phyloP scores from a whole-genome alignment of 257 asterid species.

The Solanum virginianum region DNA sequence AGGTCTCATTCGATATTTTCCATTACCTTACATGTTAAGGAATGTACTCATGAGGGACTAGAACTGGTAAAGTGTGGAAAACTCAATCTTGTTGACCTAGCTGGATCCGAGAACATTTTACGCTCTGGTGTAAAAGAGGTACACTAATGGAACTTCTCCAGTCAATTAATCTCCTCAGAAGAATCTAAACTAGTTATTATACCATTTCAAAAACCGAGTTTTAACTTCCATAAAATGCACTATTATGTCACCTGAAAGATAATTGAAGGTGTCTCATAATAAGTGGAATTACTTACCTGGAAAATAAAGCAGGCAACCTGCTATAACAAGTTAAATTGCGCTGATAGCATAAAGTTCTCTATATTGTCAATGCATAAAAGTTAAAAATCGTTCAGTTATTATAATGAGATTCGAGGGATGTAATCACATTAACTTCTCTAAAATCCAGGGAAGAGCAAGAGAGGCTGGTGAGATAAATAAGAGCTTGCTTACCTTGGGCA shows the following conservation, averaged over 20 bases:
- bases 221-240: background rate
- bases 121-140: slow-evolving; percentile 53
- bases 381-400: background rate
- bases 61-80: slow-evolving; percentile 45
- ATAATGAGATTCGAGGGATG: background rate
- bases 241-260: background rate
- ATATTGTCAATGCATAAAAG: background rate
- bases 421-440: background rate
- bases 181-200: background rate
- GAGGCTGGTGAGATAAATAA: slow-evolving; percentile 66
- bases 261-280: background rate
- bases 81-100: slow-evolving; percentile 52
- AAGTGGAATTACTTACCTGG: background rate
- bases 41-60: slow-evolving; percentile 23
- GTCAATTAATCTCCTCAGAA: background rate
- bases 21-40: slow-evolving; percentile 34
- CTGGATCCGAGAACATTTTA: slow-evolving; percentile 53
- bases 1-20: slow-evolving; percentile 52
- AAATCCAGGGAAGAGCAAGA: slow-evolving; percentile 43
- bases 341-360: background rate
- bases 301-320: background rate
- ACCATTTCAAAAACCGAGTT: background rate
- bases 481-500: slow-evolving; percentile 54
- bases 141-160: background rate
- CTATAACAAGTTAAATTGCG: background rate